Evolutionary conservation across 2,329 filamentous ascomycete species (phyloP).

Genomic region (Talaromyces pinophilus): DNA sequence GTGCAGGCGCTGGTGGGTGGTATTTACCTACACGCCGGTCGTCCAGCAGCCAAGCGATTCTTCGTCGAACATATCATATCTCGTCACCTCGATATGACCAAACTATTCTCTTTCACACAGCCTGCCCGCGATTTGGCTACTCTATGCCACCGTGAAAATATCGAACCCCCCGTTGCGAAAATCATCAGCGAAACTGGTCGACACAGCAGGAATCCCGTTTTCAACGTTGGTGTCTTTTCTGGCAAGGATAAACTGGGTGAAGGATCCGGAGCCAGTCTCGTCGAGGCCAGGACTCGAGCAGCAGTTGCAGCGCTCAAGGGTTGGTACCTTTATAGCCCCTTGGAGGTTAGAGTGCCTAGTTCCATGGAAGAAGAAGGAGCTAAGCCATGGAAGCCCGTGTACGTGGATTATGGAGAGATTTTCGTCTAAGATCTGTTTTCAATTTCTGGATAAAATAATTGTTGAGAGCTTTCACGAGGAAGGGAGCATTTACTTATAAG

Average conservation of each 20-base stretch:
- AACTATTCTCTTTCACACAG: conserved; percentile 79
- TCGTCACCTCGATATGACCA: conserved; percentile 72
- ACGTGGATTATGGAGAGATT: conserved; percentile 72
- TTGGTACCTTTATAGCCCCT: conserved; percentile 94
- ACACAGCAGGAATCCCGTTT: conserved; percentile 80
- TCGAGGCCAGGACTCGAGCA: conserved; percentile 75
- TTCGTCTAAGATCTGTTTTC: conserved; percentile 47
- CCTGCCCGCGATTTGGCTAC: conserved; percentile 81
- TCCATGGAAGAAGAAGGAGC: conserved; percentile 66
- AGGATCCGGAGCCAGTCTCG: conserved; percentile 74
- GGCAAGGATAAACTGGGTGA: conserved; percentile 90
- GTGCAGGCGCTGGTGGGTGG: conserved; percentile 82
- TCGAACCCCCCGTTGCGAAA: conserved; percentile 81
- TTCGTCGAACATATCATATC: conserved; percentile 80
- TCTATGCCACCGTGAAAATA: conserved; percentile 85
- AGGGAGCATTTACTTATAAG: conserved; percentile 28
- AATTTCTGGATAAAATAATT: conserved; percentile 25
- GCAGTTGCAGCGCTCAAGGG: conserved; percentile 83
- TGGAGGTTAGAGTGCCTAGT: conserved; percentile 66
- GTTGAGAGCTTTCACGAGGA: conserved; percentile 31
- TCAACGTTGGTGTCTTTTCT: conserved; percentile 90
- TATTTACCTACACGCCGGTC: conserved; percentile 81
- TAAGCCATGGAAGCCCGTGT: conserved; percentile 64
- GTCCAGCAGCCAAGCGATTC: conserved; percentile 76
- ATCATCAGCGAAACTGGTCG: conserved; percentile 90